phyloP scores from a whole-genome alignment of 805 yeast genomes.

The Kluyveromyces dobzhanskii region DNA sequence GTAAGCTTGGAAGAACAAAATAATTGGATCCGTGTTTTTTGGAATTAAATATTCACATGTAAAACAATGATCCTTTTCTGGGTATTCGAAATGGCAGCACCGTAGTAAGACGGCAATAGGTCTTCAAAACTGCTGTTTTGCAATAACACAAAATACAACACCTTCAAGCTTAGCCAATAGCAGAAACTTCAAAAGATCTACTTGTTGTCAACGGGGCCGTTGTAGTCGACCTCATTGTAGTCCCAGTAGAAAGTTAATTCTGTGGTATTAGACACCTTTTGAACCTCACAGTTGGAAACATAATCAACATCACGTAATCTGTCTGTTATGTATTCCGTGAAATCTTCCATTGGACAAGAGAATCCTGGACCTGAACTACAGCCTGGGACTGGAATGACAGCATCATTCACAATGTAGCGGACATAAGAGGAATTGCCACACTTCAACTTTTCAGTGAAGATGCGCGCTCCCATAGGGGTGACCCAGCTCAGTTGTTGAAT shows the following conservation, averaged over 20 bases:
- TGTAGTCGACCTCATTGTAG: constrained; percentile 6
- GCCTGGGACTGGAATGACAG: constrained; percentile 41
- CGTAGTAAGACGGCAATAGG: no score
- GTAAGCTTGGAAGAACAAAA: no score
- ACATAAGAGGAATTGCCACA: constrained; percentile 38
- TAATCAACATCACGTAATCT: constrained; percentile 28
- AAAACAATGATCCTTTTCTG: no score
- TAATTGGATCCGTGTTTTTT: no score
- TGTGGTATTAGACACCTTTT: background rate
- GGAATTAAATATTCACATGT: no score
- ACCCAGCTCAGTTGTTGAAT: constrained; percentile 41
- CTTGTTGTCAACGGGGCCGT: background rate
- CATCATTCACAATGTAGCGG: constrained; percentile 44
- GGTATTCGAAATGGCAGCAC: no score
- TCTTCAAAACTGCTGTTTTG: no score
- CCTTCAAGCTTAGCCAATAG: no score
- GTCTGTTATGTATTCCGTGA: constrained; percentile 24
- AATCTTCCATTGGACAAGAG: constrained; percentile 35
- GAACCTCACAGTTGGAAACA: constrained; percentile 26
- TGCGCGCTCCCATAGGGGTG: constrained; percentile 51
- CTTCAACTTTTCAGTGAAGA: constrained; percentile 42
- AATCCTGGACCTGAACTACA: constrained; percentile 50
- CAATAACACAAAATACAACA: no score
- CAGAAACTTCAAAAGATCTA: no score
- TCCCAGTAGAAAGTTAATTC: constrained; percentile 10